These are phyloP conservation scores for Ajuga chamaepitys DNA, from an alignment of 257 asterid species.

Conservation along the genomic window DNA sequence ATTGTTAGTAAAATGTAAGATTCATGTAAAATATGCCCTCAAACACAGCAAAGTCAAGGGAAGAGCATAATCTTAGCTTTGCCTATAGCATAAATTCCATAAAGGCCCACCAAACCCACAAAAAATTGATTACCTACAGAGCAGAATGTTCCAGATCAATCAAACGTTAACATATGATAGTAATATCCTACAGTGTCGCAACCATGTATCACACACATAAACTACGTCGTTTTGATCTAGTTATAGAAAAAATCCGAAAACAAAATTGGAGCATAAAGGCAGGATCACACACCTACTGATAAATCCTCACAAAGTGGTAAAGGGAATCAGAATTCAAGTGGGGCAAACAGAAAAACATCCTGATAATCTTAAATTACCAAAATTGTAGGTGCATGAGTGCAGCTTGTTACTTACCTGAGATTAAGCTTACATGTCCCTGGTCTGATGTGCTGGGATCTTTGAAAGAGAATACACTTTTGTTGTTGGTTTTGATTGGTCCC, in stretches of 20 bases:
- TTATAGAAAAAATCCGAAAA: slow-evolving; percentile 6
- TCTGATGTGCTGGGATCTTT: neutral
- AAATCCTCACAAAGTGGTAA: neutral
- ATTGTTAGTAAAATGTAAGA: neutral
- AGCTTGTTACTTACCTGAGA: too few species aligned
- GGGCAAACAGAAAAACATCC: neutral
- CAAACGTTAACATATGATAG: neutral
- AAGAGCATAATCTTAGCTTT: slow-evolving; percentile 5
- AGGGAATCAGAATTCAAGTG: slow-evolving; percentile 17
- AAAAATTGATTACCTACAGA: slow-evolving; percentile 2
- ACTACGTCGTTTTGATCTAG: too few species aligned
- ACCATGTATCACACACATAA: too few species aligned
- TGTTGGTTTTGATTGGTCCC: neutral
- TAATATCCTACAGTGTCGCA: too few species aligned
- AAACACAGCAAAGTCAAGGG: slow-evolving; percentile 1
- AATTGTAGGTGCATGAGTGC: neutral
- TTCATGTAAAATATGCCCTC: slow-evolving; percentile 8
- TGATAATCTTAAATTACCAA: neutral
- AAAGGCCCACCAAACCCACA: slow-evolving; percentile 1
- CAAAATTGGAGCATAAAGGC: slow-evolving; percentile 4
- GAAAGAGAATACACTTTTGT: neutral
- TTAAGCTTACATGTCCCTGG: neutral
- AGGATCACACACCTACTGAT: neutral
- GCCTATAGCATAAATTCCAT: slow-evolving; percentile 8
- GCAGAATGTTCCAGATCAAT: neutral